Evolutionary conservation across 495 filamentous ascomycete genomes (phyloP), one percentile per base, ranked within the genome.

Genomic region (Aspergillus ostianus): DNA sequence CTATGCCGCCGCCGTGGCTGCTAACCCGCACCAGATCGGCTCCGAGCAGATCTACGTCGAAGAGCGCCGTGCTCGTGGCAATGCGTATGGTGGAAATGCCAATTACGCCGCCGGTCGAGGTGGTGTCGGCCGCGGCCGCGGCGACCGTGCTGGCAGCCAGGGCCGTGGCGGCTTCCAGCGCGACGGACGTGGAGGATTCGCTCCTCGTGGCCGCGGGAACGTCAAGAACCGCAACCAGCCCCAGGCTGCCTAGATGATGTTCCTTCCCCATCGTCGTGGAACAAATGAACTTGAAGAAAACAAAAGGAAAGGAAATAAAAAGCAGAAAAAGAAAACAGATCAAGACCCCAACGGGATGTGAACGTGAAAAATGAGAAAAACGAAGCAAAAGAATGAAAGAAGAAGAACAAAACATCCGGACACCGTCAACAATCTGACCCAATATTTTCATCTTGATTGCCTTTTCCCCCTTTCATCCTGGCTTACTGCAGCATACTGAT

Each of bases 21-120:
- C 86, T 58, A 98, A 94, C 78, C 93, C 95, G 10, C 92, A 94
- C 77, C 81, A 82, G 50, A 84, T 98, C 55, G 89, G 85, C 56
- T 87, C 84, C 68, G 89, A 95, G 73, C 86, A 85, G 64, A 85
- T 98, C 64, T 75, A 80, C 56, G 90, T 98, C 29, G 95, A 98
- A 73, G 90, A 93, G 72, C 93, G 94, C 63, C 90, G 91, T 57
- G 82, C 88, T 53, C 90, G 90, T 70, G 77, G 87, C 29, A 83
- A 77, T 61, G 83, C 83, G 46, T 91, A 84, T 57, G 85, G 83
- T 64, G 83, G 84, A 56, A 79, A 74, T 56, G 58, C 64, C 53
- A 84, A 85, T 72, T 90, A 86, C 72, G 81, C 78, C 51, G 68
- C 80, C 58, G 77, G 83, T 53, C 84, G 88, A 53, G 85, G 87